Base-by-base conservation (phyloP, 164 flowering plant genomes). In the Vitis rupestris region DNA sequence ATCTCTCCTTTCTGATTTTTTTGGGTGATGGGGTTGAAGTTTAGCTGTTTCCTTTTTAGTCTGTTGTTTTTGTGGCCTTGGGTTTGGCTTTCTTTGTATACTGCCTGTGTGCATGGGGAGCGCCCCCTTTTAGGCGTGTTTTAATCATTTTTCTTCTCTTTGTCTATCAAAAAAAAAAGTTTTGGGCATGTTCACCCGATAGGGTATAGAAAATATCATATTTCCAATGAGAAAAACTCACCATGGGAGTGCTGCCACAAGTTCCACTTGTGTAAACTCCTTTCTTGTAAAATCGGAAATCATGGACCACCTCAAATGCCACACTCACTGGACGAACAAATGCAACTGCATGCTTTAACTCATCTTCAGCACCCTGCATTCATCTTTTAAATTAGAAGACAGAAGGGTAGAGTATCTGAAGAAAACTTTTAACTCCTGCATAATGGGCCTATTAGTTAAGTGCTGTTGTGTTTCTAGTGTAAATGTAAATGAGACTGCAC, bases 321-420 rank as follows among this genome's bases (percentile, higher is more conserved):
- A 93, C 84, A 70, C 98, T 93, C 14, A 93, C 99, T 5, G 99
- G 99, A 55, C 98, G 84, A 69, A 84, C 91, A 31, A 79, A 7
- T 13, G 75, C 99, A 54, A 96, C 98, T 3, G 98, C 99, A 77
- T 96, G 88, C 82, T 92, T 87, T 47, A 96, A 72, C 75, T 96
- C 99, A 82, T 93, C 93, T 81, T 96, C 98, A 75, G 95, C 95
- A 59, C 97, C 99, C 99, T 96, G 83, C 58, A 64, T 31, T 72
- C 56, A 53, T 53, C n/a, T 52, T 49, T n/a, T 12, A 60, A 67
- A 10, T 60, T 47, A 55, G 23, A 4, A 37, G 52, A 59, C 52
- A 59, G 11, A 59, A 10, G 23, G 61, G 19, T 59, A 61, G 48
- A 13, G 9, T 8, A 61, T 61, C 51, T 48, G 8, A 63, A 63